Conservation (phyloP, 495 filamentous ascomycete species). For the Cercophora newfieldiana region DNA sequence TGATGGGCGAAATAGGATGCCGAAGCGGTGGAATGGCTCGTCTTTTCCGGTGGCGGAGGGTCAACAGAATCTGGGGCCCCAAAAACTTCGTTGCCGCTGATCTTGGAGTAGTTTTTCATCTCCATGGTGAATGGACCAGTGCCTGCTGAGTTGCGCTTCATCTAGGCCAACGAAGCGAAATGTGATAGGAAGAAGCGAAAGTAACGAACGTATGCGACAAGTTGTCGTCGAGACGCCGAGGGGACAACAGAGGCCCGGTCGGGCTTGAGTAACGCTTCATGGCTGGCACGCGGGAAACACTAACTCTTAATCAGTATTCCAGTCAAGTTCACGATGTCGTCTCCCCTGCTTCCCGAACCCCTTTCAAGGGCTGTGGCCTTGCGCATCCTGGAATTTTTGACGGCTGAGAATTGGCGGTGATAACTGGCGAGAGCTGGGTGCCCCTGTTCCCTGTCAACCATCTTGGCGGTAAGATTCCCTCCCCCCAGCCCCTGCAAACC, state of each 20-base stretch:
- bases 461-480: neutral
- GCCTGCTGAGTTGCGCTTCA: neutral
- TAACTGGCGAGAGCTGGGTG: neutral
- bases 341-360: too few relatives aligned
- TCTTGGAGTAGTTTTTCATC: neutral
- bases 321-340: too few relatives aligned
- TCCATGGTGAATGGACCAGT: neutral
- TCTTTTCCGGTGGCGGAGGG: neutral
- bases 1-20: neutral
- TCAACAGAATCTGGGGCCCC: neutral
- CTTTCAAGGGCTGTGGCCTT: neutral
- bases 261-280: too few relatives aligned
- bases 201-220: neutral
- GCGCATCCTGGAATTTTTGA: neutral
- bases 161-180: neutral
- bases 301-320: too few relatives aligned
- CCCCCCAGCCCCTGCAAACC: too few relatives aligned
- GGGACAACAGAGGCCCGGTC: too few relatives aligned
- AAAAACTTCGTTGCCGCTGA: neutral
- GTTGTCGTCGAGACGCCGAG: neutral
- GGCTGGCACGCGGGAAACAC: too few relatives aligned
- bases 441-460: neutral
- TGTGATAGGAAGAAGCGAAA: neutral
- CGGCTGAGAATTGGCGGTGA: neutral
- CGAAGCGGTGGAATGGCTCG: neutral